Base-by-base conservation (phyloP, 1,139 yeast species). In the Candida tropicalis region DNA sequence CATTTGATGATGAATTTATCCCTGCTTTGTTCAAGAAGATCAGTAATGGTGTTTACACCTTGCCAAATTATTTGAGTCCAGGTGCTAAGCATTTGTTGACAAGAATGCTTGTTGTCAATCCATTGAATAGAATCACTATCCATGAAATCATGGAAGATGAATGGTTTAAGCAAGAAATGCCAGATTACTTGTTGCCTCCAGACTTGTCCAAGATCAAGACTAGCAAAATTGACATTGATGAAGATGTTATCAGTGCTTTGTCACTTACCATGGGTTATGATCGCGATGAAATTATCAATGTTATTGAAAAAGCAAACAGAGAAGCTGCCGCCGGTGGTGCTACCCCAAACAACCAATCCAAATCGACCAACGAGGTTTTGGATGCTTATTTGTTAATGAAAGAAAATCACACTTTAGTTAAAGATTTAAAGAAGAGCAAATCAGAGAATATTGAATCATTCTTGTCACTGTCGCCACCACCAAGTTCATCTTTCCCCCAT, bases 1-100 rank as follows among this genome's bases (percentile, higher is more conserved):
- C 99, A 10, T 95, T 95, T 65, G 99, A 93, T 65, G 99, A 93
- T 63, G 99, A 93, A 58, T 88, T 91, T 60, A 93, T 93, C 46
- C 99, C 99, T 4, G 96, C 95, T 1, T 73, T 93, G 51, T 93
- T 95, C 74, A 91, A 91, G 64, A 91, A 93, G 62, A 95, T 93
- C 59, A 83, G 91, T 60, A 90, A 90, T 58, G 99, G 99, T 65
- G 95, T 91, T 37, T 95, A 90, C 66, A 84, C 96, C 0, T 76
- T 93, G 49, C 99, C 99, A 20, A 88, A 87, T 56, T 90, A 87
- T 60, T 73, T 93, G 53, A 85, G 96, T 34, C 73, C 84, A 0
- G 98, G 97, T 2, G 97, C 99, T 4, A 86, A 89, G 57, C 82
- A 84, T 58, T 68, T 93, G 54, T 78, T 93, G 52, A 88, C 95